phyloP scores from a whole-genome alignment of 352 stramenopile species.

The Phytopythium delawarense region DNA sequence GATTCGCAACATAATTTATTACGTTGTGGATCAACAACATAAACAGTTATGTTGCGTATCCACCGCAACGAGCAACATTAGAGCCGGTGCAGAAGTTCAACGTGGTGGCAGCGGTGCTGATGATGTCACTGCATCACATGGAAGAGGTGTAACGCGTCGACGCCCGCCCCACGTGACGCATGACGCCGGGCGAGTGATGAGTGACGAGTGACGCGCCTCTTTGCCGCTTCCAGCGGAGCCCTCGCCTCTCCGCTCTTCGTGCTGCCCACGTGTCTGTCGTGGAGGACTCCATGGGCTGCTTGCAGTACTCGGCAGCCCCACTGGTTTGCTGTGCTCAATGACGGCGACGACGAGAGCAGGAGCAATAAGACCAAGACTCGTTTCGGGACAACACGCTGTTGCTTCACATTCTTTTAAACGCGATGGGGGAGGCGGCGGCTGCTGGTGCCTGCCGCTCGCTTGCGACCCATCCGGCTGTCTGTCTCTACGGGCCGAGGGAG shows the following conservation, averaged over 20 bases:
- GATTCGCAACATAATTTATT: conserved; percentile 1
- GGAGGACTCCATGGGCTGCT: too few species aligned
- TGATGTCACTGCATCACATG: conserved; percentile 3
- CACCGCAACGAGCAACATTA: neutral
- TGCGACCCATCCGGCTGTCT: neutral
- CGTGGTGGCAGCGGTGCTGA: neutral
- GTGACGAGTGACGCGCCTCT: conserved; percentile 1
- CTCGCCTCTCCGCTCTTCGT: neutral
- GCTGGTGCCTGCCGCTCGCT: neutral
- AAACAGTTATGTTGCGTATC: neutral
- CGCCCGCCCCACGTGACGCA: neutral
- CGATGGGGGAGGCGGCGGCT: neutral
- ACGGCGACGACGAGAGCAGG: too few species aligned
- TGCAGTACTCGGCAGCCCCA: neutral
- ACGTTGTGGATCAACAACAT: neutral
- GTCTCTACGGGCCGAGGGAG: conserved; percentile 1
- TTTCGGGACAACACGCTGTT: neutral
- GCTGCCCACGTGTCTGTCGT: neutral
- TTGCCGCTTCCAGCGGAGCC: neutral
- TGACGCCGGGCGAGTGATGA: neutral
- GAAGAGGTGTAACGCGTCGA: neutral
- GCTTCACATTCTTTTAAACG: conserved; percentile 1
- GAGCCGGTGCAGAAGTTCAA: neutral
- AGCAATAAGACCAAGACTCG: neutral
- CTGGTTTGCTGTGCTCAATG: too few species aligned